A percentile compares a stretch with the other conserved stretches of the same genome.
phyloP scores from a whole-genome alignment of 441 rosid species.

The Mallotus japonicus region DNA sequence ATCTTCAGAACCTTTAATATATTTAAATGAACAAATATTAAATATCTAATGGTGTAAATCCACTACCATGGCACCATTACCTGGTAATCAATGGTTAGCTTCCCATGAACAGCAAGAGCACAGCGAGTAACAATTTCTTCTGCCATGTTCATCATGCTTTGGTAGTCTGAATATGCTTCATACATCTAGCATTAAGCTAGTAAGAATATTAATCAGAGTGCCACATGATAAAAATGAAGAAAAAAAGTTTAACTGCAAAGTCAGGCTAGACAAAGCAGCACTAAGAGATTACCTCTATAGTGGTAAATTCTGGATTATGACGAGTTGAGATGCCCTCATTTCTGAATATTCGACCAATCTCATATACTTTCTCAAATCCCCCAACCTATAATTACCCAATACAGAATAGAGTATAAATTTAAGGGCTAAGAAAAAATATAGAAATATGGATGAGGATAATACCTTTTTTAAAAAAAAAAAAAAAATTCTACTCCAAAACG shows the following conservation, averaged over 20 bases:
- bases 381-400: slow-evolving; percentile 64
- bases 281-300: slow-evolving; percentile 70
- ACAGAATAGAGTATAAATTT: slow-evolving; percentile 13
- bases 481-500: neutral
- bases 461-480: neutral
- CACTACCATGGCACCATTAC: slow-evolving; percentile 32
- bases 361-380: slow-evolving; percentile 95
- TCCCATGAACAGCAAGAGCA: slow-evolving; percentile 77
- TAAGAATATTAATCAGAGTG: slow-evolving; percentile 27
- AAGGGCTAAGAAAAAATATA: slow-evolving; percentile 6
- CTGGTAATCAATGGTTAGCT: slow-evolving; percentile 80
- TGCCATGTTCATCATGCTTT: slow-evolving; percentile 90
- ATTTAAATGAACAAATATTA: neutral
- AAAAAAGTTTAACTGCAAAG: neutral
- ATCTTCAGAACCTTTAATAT: neutral
- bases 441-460: neutral
- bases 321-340: slow-evolving; percentile 97
- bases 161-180: slow-evolving; percentile 96
- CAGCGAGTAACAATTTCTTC: slow-evolving; percentile 81
- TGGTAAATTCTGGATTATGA: slow-evolving; percentile 99
- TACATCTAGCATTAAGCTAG: slow-evolving; percentile 68
- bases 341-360: slow-evolving; percentile 94
- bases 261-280: slow-evolving; percentile 14
- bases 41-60: slow-evolving; percentile 12
- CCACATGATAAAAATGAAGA: slow-evolving; percentile 8